Evolutionary conservation across 306 rosid genomes (phyloP).

Genomic region (Prunus armeniaca): DNA sequence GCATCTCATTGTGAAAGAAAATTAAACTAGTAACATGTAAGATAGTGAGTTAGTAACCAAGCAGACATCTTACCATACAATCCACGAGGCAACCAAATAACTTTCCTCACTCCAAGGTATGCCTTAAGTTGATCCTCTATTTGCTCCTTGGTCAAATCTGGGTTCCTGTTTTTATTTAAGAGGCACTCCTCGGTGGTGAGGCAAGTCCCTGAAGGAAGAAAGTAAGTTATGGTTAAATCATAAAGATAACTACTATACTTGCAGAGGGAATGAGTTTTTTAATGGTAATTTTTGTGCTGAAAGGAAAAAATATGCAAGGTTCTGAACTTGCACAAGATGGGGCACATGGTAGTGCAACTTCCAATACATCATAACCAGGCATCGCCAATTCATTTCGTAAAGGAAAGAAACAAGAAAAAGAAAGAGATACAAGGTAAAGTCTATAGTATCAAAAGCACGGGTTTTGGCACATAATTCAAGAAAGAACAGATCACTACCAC

Average conservation of each 20-base stretch:
- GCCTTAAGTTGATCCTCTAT: conserved; percentile 78
- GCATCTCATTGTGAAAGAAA: background rate
- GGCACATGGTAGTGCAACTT: background rate
- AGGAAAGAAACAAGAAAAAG: background rate
- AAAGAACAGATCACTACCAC: background rate
- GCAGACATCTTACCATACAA: conserved; percentile 57
- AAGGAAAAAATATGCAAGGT: background rate
- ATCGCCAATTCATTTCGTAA: background rate
- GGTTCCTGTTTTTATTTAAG: conserved; percentile 85
- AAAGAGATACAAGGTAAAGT: background rate
- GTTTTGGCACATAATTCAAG: background rate
- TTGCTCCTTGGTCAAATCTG: conserved; percentile 63
- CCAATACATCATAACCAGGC: background rate
- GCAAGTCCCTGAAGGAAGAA: conserved; percentile 70
- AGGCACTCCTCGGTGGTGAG: conserved; percentile 98
- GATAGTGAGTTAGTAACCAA: background rate
- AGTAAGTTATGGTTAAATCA: conserved; percentile 8
- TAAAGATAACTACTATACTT: conserved; percentile 1
- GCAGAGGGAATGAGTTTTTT: background rate
- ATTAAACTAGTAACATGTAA: background rate
- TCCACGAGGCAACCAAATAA: conserved; percentile 94
- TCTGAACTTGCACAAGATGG: background rate
- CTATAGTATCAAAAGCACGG: background rate
- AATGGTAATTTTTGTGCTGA: background rate
- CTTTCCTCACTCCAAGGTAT: conserved; percentile 75